Evolutionary conservation across 1,284 basidiomycete species (phyloP).

Genomic region (Schizopora paradoxa): DNA sequence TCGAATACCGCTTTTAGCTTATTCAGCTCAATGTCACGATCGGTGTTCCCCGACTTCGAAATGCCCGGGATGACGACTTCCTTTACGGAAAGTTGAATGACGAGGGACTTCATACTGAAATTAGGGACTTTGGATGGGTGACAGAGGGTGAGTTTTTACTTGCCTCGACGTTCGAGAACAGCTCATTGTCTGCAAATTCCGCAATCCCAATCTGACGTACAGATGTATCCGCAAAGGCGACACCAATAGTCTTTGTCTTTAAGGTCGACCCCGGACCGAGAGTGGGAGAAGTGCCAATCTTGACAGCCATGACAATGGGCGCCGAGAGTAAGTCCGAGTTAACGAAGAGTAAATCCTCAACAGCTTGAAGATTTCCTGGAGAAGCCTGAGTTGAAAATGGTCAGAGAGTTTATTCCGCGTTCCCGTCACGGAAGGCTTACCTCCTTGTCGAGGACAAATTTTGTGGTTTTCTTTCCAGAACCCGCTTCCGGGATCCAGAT

Average conservation of each 20-base stretch:
- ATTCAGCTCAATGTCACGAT: conserved; percentile 81
- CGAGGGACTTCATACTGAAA: conserved; percentile 62
- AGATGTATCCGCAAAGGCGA: conserved; percentile 78
- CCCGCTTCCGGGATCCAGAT: conserved; percentile 79
- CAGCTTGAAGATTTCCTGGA: conserved; percentile 89
- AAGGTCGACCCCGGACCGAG: conserved; percentile 33
- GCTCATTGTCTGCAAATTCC: conserved; percentile 92
- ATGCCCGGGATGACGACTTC: conserved; percentile 78
- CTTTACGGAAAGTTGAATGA: conserved; percentile 96
- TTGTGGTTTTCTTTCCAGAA: conserved; percentile 67
- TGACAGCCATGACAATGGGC: conserved; percentile 90
- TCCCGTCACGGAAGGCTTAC: conserved; percentile 34
- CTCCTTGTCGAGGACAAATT: conserved; percentile 77
- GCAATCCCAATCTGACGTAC: conserved; percentile 69
- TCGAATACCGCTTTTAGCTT: conserved; percentile 85
- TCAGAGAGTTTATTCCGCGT: conserved; percentile 15
- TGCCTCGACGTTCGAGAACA: conserved; percentile 95
- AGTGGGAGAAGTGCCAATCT: conserved; percentile 54
- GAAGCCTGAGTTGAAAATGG: conserved; percentile 62
- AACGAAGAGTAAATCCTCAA: conserved; percentile 91
- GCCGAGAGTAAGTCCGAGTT: conserved; percentile 80
- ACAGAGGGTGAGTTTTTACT: conserved; percentile 14
- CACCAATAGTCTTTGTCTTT: conserved; percentile 57
- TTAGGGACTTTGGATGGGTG: not conserved
- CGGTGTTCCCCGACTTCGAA: conserved; percentile 62